Evolutionary conservation across 768 basidiomycete species (phyloP).

Genomic region (Fomitopsis serialis): DNA sequence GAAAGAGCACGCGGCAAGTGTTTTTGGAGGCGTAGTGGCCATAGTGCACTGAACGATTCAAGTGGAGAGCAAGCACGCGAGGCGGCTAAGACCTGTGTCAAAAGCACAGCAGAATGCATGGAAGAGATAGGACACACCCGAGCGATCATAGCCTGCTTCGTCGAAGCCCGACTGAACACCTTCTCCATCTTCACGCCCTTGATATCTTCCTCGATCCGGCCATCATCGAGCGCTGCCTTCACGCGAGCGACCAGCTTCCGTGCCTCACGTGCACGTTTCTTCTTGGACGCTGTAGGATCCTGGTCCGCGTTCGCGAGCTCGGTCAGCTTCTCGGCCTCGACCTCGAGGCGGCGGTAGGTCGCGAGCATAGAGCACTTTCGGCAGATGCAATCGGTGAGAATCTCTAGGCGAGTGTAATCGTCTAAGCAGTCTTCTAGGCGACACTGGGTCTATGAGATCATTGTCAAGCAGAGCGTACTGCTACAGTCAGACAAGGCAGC

Average conservation of each 20-base stretch:
- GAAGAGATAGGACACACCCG: constrained; percentile 46
- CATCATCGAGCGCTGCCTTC: constrained; percentile 59
- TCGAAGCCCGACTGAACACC: constrained; percentile 67
- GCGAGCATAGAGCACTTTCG: constrained; percentile 83
- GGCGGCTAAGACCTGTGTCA: constrained; percentile 54
- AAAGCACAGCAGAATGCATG: neutral
- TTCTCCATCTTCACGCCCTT: constrained; percentile 78
- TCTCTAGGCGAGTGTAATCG: constrained; percentile 85
- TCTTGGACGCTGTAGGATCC: constrained; percentile 63
- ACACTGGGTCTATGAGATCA: constrained; percentile 48
- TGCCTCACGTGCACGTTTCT: constrained; percentile 69
- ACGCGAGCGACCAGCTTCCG: constrained; percentile 60
- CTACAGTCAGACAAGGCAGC: constrained; percentile 23
- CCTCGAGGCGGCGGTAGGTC: constrained; percentile 59
- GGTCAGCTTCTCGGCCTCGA: constrained; percentile 56
- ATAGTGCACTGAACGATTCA: constrained; percentile 86
- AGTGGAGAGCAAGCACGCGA: constrained; percentile 78
- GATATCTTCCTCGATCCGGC: constrained; percentile 79
- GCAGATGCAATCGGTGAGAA: constrained; percentile 89
- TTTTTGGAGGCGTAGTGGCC: constrained; percentile 81
- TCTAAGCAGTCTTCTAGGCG: constrained; percentile 77
- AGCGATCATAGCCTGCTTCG: constrained; percentile 90
- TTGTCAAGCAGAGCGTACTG: neutral
- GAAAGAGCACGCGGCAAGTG: constrained; percentile 72
- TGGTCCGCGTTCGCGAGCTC: constrained; percentile 24